Evolutionary conservation across 2,329 filamentous ascomycete species (phyloP).

Genomic region (Cercospora berteroae): DNA sequence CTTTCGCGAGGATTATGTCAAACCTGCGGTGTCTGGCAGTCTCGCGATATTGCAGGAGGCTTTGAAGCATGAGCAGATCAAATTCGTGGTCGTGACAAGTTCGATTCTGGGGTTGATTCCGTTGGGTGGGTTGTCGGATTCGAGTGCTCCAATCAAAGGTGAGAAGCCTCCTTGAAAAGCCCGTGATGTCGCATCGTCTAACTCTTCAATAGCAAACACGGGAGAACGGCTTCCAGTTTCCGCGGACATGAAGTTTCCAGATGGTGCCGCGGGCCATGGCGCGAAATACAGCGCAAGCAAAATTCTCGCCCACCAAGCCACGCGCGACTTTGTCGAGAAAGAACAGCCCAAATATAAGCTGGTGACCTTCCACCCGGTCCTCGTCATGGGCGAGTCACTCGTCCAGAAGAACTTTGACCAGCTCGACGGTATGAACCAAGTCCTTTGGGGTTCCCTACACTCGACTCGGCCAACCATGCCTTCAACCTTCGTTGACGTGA

Average conservation of each 20-base stretch:
- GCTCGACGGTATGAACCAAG: constrained; percentile 26
- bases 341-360: constrained; percentile 29
- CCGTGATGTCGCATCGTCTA: neutral
- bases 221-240: neutral
- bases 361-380: constrained; percentile 32
- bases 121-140: constrained; percentile 5
- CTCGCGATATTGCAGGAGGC: constrained; percentile 30
- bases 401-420: constrained; percentile 23
- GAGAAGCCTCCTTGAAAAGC: neutral
- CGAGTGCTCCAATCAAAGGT: neutral
- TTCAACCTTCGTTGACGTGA: constrained; percentile 27
- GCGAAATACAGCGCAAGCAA: constrained; percentile 25
- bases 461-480: constrained; percentile 19
- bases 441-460: constrained; percentile 20
- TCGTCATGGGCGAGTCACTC: constrained; percentile 30
- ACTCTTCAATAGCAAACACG: neutral
- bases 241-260: neutral
- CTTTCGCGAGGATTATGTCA: constrained; percentile 26
- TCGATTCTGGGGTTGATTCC: constrained; percentile 26
- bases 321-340: constrained; percentile 24
- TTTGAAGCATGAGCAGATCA: constrained; percentile 27
- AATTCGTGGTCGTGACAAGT: constrained; percentile 33
- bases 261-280: constrained; percentile 25
- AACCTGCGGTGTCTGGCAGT: constrained; percentile 34
- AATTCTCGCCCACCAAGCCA: constrained; percentile 34